phyloP scores from a whole-genome alignment of 2,329 filamentous ascomycete genomes.

The Hymenoscyphus fructigenus region DNA sequence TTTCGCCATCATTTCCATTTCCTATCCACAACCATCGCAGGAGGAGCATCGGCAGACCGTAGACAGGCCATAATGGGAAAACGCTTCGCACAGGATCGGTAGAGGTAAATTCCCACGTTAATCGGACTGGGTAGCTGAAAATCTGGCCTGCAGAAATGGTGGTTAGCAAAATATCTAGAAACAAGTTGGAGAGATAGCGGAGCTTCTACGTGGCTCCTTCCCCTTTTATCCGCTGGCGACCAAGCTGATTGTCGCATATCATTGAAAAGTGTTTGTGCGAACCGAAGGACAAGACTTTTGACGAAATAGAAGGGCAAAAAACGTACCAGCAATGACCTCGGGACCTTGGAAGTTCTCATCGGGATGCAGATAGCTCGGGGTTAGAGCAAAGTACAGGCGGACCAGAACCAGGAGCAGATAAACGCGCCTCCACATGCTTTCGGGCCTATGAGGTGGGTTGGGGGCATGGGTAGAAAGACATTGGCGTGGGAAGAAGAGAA shows the following conservation, averaged over 20 bases:
- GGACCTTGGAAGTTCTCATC: conserved; percentile 99
- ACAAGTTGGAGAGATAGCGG: neutral
- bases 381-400: conserved; percentile 90
- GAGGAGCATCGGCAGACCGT: conserved; percentile 89
- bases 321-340: conserved; percentile 88
- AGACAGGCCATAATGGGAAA: conserved; percentile 94
- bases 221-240: neutral
- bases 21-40: conserved; percentile 91
- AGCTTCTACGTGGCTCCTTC: conserved; percentile 14
- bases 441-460: conserved; percentile 22
- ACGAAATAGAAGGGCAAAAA: neutral
- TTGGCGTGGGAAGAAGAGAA: conserved; percentile 25
- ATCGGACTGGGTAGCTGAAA: conserved; percentile 84
- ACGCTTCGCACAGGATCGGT: conserved; percentile 88
- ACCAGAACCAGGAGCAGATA: conserved; percentile 84
- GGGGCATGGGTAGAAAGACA: conserved; percentile 23
- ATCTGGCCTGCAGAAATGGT: conserved; percentile 66
- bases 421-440: conserved; percentile 82
- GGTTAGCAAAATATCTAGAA: conserved; percentile 14
- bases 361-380: conserved; percentile 93
- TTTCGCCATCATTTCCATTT: conserved; percentile 71
- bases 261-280: neutral
- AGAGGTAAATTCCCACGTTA: conserved; percentile 95
- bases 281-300: neutral
- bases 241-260: conserved; percentile 12